phyloP scores from a whole-genome alignment of 2,329 filamentous ascomycete genomes.

The Karstenula rhodostoma region DNA sequence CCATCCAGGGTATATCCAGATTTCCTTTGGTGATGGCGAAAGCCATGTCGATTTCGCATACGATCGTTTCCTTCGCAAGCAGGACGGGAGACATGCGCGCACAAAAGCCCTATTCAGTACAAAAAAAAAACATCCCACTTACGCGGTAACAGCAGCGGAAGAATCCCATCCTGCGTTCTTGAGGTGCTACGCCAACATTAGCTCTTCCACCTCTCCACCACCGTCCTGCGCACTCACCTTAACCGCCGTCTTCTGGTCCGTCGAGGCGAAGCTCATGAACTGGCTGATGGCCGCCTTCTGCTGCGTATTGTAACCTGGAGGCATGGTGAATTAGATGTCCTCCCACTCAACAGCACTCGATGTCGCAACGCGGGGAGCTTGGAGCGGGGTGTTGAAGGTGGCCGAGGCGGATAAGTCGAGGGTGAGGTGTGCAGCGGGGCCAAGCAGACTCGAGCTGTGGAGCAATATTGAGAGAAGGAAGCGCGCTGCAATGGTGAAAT shows the following conservation, averaged over 20 bases:
- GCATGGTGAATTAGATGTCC: conserved; percentile 44
- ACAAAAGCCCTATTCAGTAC: background rate
- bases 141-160: conserved; percentile 56
- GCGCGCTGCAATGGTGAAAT: background rate
- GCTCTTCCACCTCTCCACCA: background rate
- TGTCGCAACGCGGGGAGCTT: conserved; percentile 6
- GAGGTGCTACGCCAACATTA: conserved; percentile 44
- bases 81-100: conserved; percentile 6
- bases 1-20: background rate
- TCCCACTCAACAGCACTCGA: background rate
- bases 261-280: conserved; percentile 55
- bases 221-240: conserved; percentile 29
- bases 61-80: background rate
- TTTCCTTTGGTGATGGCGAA: background rate
- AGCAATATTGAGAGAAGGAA: background rate
- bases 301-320: conserved; percentile 54
- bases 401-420: background rate
- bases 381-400: background rate
- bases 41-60: background rate
- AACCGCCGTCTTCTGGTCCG: conserved; percentile 55
- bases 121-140: conserved; percentile 39
- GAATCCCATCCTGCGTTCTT: conserved; percentile 57
- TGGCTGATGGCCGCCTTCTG: conserved; percentile 57
- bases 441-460: background rate
- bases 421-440: background rate